These are phyloP conservation scores for Urostyla sp. DNA, from an alignment of 73 alveolate species.

Conservation along the genomic window DNA sequence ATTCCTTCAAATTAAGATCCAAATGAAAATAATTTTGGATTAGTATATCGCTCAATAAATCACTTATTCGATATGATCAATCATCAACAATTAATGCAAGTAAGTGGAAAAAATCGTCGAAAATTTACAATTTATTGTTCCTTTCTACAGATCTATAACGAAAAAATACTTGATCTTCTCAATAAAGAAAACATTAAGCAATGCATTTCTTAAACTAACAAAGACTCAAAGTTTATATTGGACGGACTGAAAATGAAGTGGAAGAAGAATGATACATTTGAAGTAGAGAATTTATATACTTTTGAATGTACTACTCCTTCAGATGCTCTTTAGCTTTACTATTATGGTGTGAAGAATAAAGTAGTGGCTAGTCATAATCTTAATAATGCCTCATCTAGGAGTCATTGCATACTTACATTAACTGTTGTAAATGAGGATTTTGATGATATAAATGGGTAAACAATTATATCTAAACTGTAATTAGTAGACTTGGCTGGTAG, in stretches of 20 bases:
- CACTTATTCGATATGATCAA: too few relatives aligned
- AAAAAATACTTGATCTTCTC: slow-evolving; percentile 72
- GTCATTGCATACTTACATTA: slow-evolving; percentile 94
- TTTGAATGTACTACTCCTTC: slow-evolving; percentile 74
- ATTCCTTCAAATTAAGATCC: slow-evolving; percentile 13
- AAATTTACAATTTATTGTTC: slow-evolving; percentile 62
- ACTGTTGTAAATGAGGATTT: slow-evolving; percentile 78
- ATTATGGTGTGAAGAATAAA: slow-evolving; percentile 88
- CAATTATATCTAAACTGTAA: slow-evolving; percentile 86
- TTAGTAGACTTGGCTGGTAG: slow-evolving; percentile 99
- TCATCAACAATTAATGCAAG: slow-evolving; percentile 42
- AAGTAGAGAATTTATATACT: slow-evolving; percentile 83
- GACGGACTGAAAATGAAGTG: slow-evolving; percentile 82
- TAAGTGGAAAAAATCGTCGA: background rate
- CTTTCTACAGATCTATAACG: slow-evolving; percentile 75
- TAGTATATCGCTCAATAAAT: slow-evolving; percentile 28
- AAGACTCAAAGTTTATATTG: too few relatives aligned
- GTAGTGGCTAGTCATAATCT: slow-evolving; percentile 94
- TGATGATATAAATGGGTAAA: slow-evolving; percentile 76
- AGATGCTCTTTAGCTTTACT: slow-evolving; percentile 78
- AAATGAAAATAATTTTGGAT: slow-evolving; percentile 38
- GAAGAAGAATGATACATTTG: slow-evolving; percentile 77
- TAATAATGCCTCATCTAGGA: slow-evolving; percentile 89
- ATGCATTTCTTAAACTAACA: slow-evolving; percentile 13
- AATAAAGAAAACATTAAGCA: slow-evolving; percentile 39